Evolutionary conservation across 345 rosid species (phyloP), one percentile per base, ranked within the genome.

Genomic region (Cardiospermum halicacabum): DNA sequence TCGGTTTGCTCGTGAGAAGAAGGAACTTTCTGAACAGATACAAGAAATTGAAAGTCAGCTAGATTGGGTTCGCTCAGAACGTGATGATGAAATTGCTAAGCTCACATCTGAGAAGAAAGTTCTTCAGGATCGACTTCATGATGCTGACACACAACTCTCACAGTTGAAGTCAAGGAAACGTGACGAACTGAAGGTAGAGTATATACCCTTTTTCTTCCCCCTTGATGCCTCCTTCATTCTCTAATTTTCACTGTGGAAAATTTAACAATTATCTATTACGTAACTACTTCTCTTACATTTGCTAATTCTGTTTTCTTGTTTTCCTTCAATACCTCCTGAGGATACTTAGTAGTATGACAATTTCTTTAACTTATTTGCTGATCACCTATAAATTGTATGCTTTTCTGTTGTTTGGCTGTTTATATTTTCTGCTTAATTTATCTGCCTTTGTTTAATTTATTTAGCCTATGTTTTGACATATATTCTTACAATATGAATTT

Each of bases 11-110:
- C 83, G 89, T 65, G 99, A 91, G 57, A 91, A 84, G 81, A 95
- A 88, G 74, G 96, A 89, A 58, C 86, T 86, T 67, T 77, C 80
- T 45, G 96, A 91, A 70, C 94, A 95, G 74, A 75, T 85, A 43
- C 96, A 85, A 54, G 99, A 91, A 68, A 81, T 78, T 70, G 96
- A 95, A 74, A 82, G 89, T 78, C 99, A 95, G 74, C 94, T 95
- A 43, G 99, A 95, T 67, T 95, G 99, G 99, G 75, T 89, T 60
- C 98, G 96, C 24, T 83, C 92, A 27, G 99, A 95, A 81, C 82
- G 82, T 63, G 91, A 89, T 67, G 99, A 95, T 70, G 96, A 85
- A 83, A 77, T 87, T 36, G 28, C 75, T 36, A 91, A 86, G 77
- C 85, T 91, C 58, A 68, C 77, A 12, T 56, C 88, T 53, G 99